phyloP scores from a whole-genome alignment of 2,329 filamentous ascomycete species.

The Botrytis cinerea region DNA sequence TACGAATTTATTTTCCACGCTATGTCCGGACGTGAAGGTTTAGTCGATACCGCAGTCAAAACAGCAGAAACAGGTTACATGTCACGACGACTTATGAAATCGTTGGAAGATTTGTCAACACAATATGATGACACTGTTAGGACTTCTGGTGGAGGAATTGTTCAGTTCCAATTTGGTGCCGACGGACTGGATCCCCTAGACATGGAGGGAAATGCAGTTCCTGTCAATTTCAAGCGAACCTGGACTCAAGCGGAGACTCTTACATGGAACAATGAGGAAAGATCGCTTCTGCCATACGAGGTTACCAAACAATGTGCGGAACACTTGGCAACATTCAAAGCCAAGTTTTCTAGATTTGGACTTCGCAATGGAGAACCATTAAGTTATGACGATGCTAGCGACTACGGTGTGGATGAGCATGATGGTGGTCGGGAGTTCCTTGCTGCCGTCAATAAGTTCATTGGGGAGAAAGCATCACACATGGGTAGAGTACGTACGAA shows the following conservation, averaged over 20 bases:
- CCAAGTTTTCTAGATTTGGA: constrained; percentile 61
- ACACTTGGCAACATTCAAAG: constrained; percentile 67
- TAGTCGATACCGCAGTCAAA: constrained; percentile 98
- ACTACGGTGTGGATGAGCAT: constrained; percentile 71
- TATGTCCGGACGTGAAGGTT: constrained; percentile 95
- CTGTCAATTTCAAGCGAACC: constrained; percentile 88
- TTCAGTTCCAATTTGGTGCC: constrained; percentile 97
- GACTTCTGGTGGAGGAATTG: constrained; percentile 83
- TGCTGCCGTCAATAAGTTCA: constrained; percentile 72
- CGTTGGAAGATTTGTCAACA: constrained; percentile 88
- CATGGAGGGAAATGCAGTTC: constrained; percentile 93
- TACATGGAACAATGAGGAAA: constrained; percentile 78
- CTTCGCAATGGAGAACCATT: constrained; percentile 64
- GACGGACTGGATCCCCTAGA: constrained; percentile 95
- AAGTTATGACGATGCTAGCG: constrained; percentile 67
- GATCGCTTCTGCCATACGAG: constrained; percentile 71
- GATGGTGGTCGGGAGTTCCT: constrained; percentile 85
- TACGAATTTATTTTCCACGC: constrained; percentile 98
- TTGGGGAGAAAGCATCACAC: constrained; percentile 63
- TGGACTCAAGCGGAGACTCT: constrained; percentile 77
- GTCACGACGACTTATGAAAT: constrained; percentile 98
- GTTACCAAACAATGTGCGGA: constrained; percentile 68
- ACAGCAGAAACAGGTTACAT: constrained; percentile 99
- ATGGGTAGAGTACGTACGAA: constrained; percentile 56
- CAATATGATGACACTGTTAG: constrained; percentile 94